These are phyloP conservation scores for Salvia splendens DNA, from an alignment of 257 asterid genomes.

Conservation along the genomic window DNA sequence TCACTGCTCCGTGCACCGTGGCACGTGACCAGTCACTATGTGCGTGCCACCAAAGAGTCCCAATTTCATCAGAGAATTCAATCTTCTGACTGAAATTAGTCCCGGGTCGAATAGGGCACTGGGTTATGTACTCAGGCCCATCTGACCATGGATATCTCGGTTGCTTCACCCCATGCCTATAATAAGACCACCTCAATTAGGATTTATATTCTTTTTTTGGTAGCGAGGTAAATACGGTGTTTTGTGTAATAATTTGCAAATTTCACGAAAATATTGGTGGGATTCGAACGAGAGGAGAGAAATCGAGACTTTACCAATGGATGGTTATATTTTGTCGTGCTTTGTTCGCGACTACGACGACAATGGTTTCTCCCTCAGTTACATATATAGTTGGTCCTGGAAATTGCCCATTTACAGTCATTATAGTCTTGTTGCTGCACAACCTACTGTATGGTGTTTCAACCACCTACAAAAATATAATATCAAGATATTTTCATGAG, in stretches of 20 bases:
- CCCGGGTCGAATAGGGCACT: constrained; percentile 56
- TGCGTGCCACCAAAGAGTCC: constrained; percentile 71
- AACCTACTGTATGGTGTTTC: constrained; percentile 40
- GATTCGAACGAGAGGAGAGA: too few relatives aligned
- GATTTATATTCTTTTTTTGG: too few relatives aligned
- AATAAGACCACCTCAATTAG: not conserved
- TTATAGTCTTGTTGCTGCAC: constrained; percentile 47
- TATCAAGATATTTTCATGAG: too few relatives aligned
- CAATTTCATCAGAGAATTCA: constrained; percentile 44
- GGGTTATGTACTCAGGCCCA: constrained; percentile 57
- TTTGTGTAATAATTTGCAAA: too few relatives aligned
- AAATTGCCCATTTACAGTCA: constrained; percentile 54
- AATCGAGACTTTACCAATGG: constrained; percentile 55
- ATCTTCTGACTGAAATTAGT: constrained; percentile 38
- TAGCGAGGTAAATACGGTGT: too few relatives aligned
- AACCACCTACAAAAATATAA: constrained; percentile 38
- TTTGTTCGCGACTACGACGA: constrained; percentile 34
- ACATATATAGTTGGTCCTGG: constrained; percentile 53
- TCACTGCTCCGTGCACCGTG: constrained; percentile 53
- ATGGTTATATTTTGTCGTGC: constrained; percentile 48
- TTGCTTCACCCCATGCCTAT: constrained; percentile 59
- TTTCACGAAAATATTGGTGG: not conserved
- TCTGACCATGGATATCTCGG: constrained; percentile 57
- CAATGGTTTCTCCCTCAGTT: constrained; percentile 42
- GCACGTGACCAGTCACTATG: constrained; percentile 53